Base-by-base conservation (phyloP, 371 early-diverging fungal species). In the Saksenaea vasiformis region DNA sequence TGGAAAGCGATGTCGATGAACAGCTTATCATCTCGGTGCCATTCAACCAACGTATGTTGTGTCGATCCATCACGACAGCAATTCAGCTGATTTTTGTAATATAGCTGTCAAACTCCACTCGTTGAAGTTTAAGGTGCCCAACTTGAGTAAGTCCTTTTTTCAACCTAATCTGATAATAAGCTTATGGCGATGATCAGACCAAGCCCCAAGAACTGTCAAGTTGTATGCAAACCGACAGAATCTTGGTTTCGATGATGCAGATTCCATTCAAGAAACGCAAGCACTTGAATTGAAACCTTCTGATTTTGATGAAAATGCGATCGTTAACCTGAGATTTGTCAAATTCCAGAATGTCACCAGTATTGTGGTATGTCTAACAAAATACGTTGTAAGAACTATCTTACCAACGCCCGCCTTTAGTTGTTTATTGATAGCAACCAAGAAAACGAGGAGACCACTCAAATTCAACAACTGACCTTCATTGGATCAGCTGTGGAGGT, bases 1-100 rank as follows among this genome's bases (percentile, higher is more conserved):
- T 97, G 39, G 91, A 95, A 71, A 91, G 91, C 76, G 98, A 96
- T 74, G 92, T 90, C 2, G 98, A 96, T 72, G 98, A 95, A 81
- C 98, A 97, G 72, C 74, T 97, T 19, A 88, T 97, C 44, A 84
- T 97, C 54, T 85, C 85, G 36, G 78, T 96, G 57, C 87, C 91
- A 7, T 97, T 97, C 74, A 92, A 90, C 68, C 95, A 96, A 84
- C 76, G 78, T 78, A 70, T 57, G 71, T 56, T n/a, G n/a, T n/a
- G n/a, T 10, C 11, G 24, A 19, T 24, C n/a, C 19, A 47, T 15
- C 37, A 39, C 11, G 28, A 35, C 43, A n/a, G 10, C 39, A 3
- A n/a, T 3, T 22, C 3, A 9, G 0, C 24, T 47, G 22, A 47
- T 10, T 19, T 2, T 5, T 19, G 9, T 47, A 28, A 34, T 19